A percentile compares a stretch with the other conserved stretches of the same genome.
Conservation (phyloP, 1,284 basidiomycete genomes). For the Rhodotorula sp. region DNA sequence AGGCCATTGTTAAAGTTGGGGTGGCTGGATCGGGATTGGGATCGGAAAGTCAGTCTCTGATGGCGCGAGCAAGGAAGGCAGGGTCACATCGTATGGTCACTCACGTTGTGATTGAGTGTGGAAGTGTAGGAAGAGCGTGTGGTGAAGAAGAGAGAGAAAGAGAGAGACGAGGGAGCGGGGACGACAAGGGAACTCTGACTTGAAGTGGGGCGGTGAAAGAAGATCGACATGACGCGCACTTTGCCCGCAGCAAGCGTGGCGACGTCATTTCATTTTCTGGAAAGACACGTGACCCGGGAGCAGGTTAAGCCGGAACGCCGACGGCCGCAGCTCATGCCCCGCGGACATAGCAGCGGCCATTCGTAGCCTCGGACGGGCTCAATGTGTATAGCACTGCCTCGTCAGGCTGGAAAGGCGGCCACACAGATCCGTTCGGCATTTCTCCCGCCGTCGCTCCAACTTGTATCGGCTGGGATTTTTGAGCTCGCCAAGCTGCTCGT, state of each 20-base stretch:
- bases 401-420: no score
- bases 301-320: no score
- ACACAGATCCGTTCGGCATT: no score
- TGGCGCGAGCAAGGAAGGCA: neutral
- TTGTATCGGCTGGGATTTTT: no score
- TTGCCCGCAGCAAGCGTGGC: neutral
- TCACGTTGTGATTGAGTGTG: neutral
- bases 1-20: conserved; percentile 9
- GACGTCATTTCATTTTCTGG: no score
- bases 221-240: neutral
- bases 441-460: no score
- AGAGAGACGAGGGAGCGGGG: neutral
- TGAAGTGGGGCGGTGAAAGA: neutral
- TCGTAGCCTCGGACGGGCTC: no score
- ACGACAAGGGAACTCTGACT: neutral
- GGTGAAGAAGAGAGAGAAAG: conserved; percentile 5
- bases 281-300: no score
- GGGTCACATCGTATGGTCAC: neutral
- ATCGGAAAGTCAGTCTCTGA: neutral
- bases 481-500: no score
- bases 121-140: neutral
- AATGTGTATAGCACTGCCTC: no score
- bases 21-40: neutral
- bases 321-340: no score
- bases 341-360: no score